These are phyloP conservation scores for Heterobasidion irregulare DNA, from an alignment of 1,284 basidiomycete genomes.

Conservation along the genomic window DNA sequence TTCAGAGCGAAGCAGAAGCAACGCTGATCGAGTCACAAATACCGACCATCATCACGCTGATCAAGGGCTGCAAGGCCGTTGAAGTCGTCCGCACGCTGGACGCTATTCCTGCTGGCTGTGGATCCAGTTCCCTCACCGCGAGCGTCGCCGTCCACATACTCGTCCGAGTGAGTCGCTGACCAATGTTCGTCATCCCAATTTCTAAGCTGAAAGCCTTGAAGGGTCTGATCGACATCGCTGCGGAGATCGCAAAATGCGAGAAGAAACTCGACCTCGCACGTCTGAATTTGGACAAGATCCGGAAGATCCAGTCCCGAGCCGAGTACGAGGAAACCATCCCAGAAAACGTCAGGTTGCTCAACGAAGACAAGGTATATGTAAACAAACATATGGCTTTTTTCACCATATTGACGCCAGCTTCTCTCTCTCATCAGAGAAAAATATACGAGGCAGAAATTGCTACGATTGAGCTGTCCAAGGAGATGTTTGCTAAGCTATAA, in stretches of 20 bases:
- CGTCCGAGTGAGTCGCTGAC: conserved; percentile 55
- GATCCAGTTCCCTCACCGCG: conserved; percentile 72
- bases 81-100: conserved; percentile 37
- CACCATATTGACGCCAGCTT: background rate
- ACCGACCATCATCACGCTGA: conserved; percentile 74
- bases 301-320: conserved; percentile 63
- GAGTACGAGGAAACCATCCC: conserved; percentile 80
- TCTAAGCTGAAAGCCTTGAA: conserved; percentile 19
- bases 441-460: conserved; percentile 38
- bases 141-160: conserved; percentile 76
- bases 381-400: background rate
- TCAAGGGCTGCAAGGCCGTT: conserved; percentile 79
- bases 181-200: background rate
- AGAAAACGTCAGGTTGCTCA: conserved; percentile 62
- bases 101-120: conserved; percentile 85
- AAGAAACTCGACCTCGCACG: conserved; percentile 76
- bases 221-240: conserved; percentile 77
- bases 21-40: conserved; percentile 65
- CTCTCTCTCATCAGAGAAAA: conserved; percentile 24
- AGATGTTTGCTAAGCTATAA: conserved; percentile 33
- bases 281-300: conserved; percentile 68
- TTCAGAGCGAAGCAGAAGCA: conserved; percentile 56
- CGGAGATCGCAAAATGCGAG: conserved; percentile 79
- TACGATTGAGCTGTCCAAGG: conserved; percentile 32
- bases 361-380: conserved; percentile 60